Base-by-base conservation (phyloP, 2,329 filamentous ascomycete species). In the Lasiodiplodia hormozganensis region DNA sequence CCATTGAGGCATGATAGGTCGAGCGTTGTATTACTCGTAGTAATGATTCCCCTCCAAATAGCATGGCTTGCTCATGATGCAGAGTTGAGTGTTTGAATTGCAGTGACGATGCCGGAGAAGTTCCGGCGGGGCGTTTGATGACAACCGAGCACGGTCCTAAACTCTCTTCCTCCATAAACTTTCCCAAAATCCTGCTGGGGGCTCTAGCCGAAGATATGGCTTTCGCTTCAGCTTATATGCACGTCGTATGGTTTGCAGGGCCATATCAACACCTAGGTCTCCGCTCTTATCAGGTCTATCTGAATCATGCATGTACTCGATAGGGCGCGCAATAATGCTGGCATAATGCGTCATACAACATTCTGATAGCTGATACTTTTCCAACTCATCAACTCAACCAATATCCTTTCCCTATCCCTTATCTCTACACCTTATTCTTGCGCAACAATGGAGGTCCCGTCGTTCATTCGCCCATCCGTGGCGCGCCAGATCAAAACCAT, bases 401-500 rank as follows among this genome's bases (percentile, higher is more conserved):
- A 5, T 6, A 34, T 36, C 52, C 11, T 38, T 11, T n/a, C 18
- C n/a, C 31, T 38, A 23, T 11, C 18, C 25, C 34, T 12, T 3
- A 14, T 31, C 38, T 54, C 21, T 28, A 40, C 10, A 21, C 11
- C 1, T 51, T 51, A 34, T 21, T 4, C 7, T 5, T 16, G 2
- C 12, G 23, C 49, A 14, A 23, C 21, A 23, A 67, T 58, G 53
- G 31, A 34, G 7, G 65, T 60, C 31, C 65, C 65, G 0, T 62
- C 65, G 6, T 68, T 68, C 56, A 34, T 67, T 16, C 25, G 28
- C 28, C 18, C 53, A 0, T 60, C 12, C 2, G 47, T 58, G 38
- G 53, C 47, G 16, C 62, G 43, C 64, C 28, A 60, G n/a, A 62
- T 68, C 66, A 47, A 56, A 16, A 68, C 66, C 38, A 67, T 73